Percentiles rank a stretch among this genome's conserved stretches.
phyloP scores from a whole-genome alignment of 495 filamentous ascomycete species.

The Podospora pseudopauciseta region DNA sequence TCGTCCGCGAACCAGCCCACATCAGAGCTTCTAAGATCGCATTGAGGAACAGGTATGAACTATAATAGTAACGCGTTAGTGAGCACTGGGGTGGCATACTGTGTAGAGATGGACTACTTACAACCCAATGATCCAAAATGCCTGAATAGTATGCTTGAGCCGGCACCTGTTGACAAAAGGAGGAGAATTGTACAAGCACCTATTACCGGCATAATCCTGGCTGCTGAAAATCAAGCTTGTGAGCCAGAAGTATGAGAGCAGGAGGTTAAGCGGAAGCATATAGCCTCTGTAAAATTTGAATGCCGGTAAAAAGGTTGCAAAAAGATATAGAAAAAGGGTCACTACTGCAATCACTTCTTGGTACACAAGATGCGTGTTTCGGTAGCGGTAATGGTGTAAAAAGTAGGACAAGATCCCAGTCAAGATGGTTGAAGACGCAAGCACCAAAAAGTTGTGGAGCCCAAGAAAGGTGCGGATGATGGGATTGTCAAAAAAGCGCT shows the following conservation, averaged over 20 bases:
- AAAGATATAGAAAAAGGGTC: slow-evolving; percentile 10
- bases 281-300: slow-evolving; percentile 32
- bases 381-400: slow-evolving; percentile 19
- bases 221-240: slow-evolving; percentile 31
- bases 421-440: slow-evolving; percentile 28
- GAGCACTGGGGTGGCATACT: neutral
- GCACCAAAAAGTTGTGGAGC: slow-evolving; percentile 24
- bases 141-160: slow-evolving; percentile 29
- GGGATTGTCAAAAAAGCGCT: slow-evolving; percentile 10
- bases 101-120: slow-evolving; percentile 8
- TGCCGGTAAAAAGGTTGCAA: neutral
- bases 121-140: slow-evolving; percentile 32
- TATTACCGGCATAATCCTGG: slow-evolving; percentile 23
- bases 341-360: slow-evolving; percentile 24
- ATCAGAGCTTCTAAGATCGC: slow-evolving; percentile 27
- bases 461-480: slow-evolving; percentile 22
- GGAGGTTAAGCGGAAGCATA: slow-evolving; percentile 27
- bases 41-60: slow-evolving; percentile 24
- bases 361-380: slow-evolving; percentile 24
- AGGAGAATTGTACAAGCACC: slow-evolving; percentile 22
- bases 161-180: slow-evolving; percentile 13
- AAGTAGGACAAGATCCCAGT: slow-evolving; percentile 29
- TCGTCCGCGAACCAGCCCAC: slow-evolving; percentile 19
- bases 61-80: neutral
- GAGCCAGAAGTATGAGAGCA: slow-evolving; percentile 36